Evolutionary conservation across 78 protist species (phyloP).

Genomic region (Speleostelium caveatum): DNA sequence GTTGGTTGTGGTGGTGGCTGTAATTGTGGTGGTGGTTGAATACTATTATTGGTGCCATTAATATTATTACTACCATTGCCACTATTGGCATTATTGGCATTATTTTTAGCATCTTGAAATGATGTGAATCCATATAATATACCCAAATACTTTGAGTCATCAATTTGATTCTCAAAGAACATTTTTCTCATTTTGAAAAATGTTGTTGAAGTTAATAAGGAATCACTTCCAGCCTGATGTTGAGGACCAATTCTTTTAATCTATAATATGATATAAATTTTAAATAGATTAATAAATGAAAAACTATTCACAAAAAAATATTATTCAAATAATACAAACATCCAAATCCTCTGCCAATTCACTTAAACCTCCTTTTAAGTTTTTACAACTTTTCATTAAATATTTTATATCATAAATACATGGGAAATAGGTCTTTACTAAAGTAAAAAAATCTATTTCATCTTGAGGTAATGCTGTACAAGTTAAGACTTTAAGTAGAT

Average conservation of each 20-base stretch:
- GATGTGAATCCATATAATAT: constrained; percentile 83
- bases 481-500: constrained; percentile 88
- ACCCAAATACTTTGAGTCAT: constrained; percentile 88
- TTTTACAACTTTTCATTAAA: constrained; percentile 88
- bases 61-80: not conserved
- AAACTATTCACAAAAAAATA: not conserved
- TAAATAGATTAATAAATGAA: not conserved
- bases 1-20: not conserved
- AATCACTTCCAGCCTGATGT: constrained; percentile 99
- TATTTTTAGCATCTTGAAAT: not conserved
- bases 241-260: constrained; percentile 96
- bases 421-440: constrained; percentile 92
- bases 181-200: constrained; percentile 93
- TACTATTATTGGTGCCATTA: not conserved
- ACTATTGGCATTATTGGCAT: not conserved
- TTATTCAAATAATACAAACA: constrained; percentile 26
- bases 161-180: constrained; percentile 92
- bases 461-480: constrained; percentile 90
- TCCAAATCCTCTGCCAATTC: constrained; percentile 95
- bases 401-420: constrained; percentile 96
- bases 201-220: constrained; percentile 93
- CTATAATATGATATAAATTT: not conserved
- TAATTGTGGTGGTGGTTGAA: not conserved
- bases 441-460: constrained; percentile 92
- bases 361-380: constrained; percentile 96